A percentile compares a stretch with the other conserved stretches of the same genome.
These are phyloP conservation scores for Amauroascus niger DNA, from an alignment of 2,329 filamentous ascomycete species.

Conservation along the genomic window DNA sequence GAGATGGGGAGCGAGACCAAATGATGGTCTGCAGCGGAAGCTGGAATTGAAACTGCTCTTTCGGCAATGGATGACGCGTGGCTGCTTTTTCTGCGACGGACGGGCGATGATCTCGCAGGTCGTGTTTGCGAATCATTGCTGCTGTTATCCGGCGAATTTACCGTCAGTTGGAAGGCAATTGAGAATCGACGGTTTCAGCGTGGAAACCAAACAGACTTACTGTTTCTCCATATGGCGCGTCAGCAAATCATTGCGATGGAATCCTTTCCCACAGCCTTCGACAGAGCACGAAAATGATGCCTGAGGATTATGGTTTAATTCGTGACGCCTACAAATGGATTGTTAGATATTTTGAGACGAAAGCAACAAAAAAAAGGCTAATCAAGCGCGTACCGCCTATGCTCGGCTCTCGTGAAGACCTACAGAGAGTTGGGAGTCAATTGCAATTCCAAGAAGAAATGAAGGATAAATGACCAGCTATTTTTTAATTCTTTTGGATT, in stretches of 20 bases:
- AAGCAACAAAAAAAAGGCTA: background rate
- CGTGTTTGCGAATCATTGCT: slow-evolving; percentile 6
- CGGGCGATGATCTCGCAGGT: slow-evolving; percentile 6
- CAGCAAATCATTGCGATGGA: slow-evolving; percentile 41
- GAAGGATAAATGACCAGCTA: background rate
- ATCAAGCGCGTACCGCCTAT: slow-evolving; percentile 29
- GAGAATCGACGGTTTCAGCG: background rate
- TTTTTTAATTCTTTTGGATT: background rate
- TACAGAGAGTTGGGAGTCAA: slow-evolving; percentile 17
- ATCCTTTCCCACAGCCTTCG: slow-evolving; percentile 39
- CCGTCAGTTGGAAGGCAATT: background rate
- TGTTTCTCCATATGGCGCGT: slow-evolving; percentile 43
- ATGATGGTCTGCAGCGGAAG: background rate
- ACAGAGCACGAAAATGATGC: slow-evolving; percentile 37
- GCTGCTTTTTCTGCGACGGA: slow-evolving; percentile 12
- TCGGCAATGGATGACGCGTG: slow-evolving; percentile 10
- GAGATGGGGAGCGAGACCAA: slow-evolving; percentile 3
- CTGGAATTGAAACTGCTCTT: background rate
- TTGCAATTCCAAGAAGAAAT: background rate
- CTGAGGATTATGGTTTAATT: slow-evolving; percentile 43
- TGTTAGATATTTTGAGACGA: background rate
- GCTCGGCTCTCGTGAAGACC: slow-evolving; percentile 44
- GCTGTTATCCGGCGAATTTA: background rate
- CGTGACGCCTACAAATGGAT: slow-evolving; percentile 34
- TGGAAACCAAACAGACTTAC: slow-evolving; percentile 28